Conservation (phyloP, 352 stramenopile genomes). For the Phytophthora vignae region DNA sequence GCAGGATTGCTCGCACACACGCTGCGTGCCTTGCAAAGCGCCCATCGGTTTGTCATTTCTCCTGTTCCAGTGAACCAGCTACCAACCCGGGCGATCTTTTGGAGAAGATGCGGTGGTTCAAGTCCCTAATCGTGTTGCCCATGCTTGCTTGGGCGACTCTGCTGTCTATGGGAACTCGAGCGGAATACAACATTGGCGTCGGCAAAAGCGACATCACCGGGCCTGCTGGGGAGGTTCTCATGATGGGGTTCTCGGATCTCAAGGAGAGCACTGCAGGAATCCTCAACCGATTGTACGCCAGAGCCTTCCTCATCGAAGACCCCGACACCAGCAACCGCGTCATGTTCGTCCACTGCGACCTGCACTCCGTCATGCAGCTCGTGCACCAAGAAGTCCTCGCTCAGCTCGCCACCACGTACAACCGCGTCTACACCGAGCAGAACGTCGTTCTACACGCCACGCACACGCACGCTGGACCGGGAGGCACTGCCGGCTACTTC, state of each 20-base stretch:
- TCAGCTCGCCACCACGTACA: constrained; percentile 49
- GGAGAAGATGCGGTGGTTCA: not conserved
- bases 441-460: constrained; percentile 83
- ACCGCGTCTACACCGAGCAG: constrained; percentile 56
- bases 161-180: too few relatives aligned
- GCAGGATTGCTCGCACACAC: too few relatives aligned
- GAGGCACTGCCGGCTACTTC: constrained; percentile 78
- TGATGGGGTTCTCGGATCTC: constrained; percentile 61
- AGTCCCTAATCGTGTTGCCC: too few relatives aligned
- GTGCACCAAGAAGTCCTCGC: constrained; percentile 62
- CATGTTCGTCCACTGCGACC: constrained; percentile 61
- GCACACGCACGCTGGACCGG: constrained; percentile 85
- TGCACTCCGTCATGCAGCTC: constrained; percentile 57
- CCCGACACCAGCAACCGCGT: constrained; percentile 40
- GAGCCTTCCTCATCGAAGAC: constrained; percentile 71
- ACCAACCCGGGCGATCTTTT: too few relatives aligned
- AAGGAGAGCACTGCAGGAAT: constrained; percentile 56
- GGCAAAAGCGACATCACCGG: constrained; percentile 74
- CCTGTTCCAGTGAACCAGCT: too few relatives aligned
- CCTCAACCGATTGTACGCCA: constrained; percentile 68
- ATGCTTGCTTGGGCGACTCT: too few relatives aligned
- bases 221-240: constrained; percentile 59
- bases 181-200: constrained; percentile 54
- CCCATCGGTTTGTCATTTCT: too few relatives aligned
- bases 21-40: too few relatives aligned